Evolutionary conservation across 2,329 filamentous ascomycete species (phyloP).

Genomic region (Trichoderma oligosporum): DNA sequence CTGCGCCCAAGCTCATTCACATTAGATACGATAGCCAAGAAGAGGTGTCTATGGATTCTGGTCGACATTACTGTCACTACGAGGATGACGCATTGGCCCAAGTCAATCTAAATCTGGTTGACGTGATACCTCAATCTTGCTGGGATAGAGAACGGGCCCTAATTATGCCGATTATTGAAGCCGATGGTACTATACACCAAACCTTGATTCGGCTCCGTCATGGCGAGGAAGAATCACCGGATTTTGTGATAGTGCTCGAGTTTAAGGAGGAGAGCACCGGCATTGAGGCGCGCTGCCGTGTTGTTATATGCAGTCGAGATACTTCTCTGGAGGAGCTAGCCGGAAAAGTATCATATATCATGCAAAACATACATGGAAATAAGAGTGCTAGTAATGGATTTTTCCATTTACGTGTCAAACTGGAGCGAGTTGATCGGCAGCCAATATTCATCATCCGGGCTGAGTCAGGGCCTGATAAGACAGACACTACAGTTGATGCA

Average conservation of each 20-base stretch:
- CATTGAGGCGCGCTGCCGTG: not conserved
- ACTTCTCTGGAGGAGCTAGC: not conserved
- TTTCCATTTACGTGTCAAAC: not conserved
- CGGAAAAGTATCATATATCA: not conserved
- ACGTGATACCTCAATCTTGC: slow-evolving; percentile 4
- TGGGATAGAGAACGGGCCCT: slow-evolving; percentile 15
- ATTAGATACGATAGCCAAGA: not conserved
- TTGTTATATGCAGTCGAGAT: slow-evolving; percentile 3
- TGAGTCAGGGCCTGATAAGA: not conserved
- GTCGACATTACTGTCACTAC: slow-evolving; percentile 1
- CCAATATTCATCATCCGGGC: slow-evolving; percentile 7
- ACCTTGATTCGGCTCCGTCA: slow-evolving; percentile 8
- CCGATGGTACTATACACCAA: not conserved
- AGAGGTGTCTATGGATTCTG: not conserved
- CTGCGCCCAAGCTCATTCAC: not conserved
- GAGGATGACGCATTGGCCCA: not conserved
- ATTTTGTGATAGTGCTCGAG: slow-evolving; percentile 15
- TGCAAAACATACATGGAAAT: not conserved
- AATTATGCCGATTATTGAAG: not conserved
- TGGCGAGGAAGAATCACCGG: not conserved
- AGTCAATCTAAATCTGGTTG: not conserved
- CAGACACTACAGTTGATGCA: slow-evolving; percentile 6
- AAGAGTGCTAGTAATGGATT: slow-evolving; percentile 4
- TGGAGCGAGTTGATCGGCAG: not conserved
- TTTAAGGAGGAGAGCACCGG: not conserved